phyloP scores from a whole-genome alignment of 495 filamentous ascomycete species.

The Penicillium robsamsonii region DNA sequence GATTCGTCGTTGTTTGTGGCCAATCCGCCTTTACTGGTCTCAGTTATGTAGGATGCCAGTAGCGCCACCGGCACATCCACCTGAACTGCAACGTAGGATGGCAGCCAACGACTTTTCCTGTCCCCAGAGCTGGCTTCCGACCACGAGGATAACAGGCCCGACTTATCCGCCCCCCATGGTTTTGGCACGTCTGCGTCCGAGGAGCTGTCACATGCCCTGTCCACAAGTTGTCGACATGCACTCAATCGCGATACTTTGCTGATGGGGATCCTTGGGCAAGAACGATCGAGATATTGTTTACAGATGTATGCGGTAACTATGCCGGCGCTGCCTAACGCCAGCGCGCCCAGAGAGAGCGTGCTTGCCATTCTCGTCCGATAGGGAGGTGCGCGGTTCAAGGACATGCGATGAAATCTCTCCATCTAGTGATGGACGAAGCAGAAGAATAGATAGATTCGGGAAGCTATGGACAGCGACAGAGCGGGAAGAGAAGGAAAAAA shows the following conservation, averaged over 20 bases:
- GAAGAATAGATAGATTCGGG: no score
- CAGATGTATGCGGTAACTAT: conserved; percentile 3
- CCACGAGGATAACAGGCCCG: conserved; percentile 11
- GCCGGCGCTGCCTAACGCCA: background rate
- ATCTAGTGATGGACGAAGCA: no score
- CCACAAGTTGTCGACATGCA: conserved; percentile 17
- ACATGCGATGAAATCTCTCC: background rate
- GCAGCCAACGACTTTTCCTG: conserved; percentile 14
- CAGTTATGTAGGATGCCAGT: conserved; percentile 6
- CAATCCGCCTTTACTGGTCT: background rate
- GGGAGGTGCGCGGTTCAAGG: background rate
- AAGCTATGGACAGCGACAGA: no score
- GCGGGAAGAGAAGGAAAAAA: no score
- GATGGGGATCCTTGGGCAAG: conserved; percentile 2
- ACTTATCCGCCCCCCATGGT: conserved; percentile 11
- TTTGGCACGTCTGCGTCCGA: conserved; percentile 1
- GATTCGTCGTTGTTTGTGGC: background rate
- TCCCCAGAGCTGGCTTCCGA: background rate
- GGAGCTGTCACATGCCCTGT: background rate
- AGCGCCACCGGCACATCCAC: conserved; percentile 13
- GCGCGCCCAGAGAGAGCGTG: conserved; percentile 4
- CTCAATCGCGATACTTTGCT: conserved; percentile 10
- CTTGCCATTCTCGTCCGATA: background rate
- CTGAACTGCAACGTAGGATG: conserved; percentile 16
- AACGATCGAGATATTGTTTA: conserved; percentile 5